Evolutionary conservation across 1,284 basidiomycete genomes (phyloP).

Genomic region (Tausonia pullulans): DNA sequence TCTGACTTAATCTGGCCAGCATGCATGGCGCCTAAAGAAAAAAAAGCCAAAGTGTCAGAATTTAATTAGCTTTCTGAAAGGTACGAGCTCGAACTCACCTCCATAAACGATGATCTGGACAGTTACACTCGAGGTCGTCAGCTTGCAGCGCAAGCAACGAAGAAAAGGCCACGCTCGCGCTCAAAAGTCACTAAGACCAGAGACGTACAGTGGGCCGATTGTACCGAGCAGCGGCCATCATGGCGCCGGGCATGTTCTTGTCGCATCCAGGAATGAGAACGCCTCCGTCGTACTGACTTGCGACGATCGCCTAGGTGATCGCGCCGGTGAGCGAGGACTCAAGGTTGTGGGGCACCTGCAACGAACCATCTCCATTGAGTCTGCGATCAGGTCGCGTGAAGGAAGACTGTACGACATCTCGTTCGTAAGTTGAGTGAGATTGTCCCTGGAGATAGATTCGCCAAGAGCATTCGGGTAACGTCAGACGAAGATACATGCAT

Average conservation of each 20-base stretch:
- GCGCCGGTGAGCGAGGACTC: conserved; percentile 25
- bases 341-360: neutral
- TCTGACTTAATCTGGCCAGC: conserved; percentile 62
- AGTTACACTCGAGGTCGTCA: neutral
- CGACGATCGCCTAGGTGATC: conserved; percentile 49
- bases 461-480: neutral
- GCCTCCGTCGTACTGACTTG: conserved; percentile 56
- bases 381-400: conserved; percentile 69
- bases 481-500: conserved; percentile 24
- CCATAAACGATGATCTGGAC: conserved; percentile 61
- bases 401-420: conserved; percentile 51
- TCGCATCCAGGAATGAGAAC: conserved; percentile 46
- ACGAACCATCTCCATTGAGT: conserved; percentile 16
- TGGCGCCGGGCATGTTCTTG: conserved; percentile 86
- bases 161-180: conserved; percentile 1
- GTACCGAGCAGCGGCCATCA: conserved; percentile 72
- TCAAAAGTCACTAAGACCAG: neutral
- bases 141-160: conserved; percentile 18
- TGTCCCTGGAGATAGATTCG: neutral
- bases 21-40: conserved; percentile 46
- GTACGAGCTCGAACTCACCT: conserved; percentile 32
- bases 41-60: too few species aligned
- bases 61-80: too few species aligned
- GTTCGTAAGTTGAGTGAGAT: conserved; percentile 19
- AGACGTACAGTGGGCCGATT: conserved; percentile 54